These are phyloP conservation scores for Trichosanthes cucumerina DNA, from an alignment of 306 rosid genomes.

Conservation along the genomic window DNA sequence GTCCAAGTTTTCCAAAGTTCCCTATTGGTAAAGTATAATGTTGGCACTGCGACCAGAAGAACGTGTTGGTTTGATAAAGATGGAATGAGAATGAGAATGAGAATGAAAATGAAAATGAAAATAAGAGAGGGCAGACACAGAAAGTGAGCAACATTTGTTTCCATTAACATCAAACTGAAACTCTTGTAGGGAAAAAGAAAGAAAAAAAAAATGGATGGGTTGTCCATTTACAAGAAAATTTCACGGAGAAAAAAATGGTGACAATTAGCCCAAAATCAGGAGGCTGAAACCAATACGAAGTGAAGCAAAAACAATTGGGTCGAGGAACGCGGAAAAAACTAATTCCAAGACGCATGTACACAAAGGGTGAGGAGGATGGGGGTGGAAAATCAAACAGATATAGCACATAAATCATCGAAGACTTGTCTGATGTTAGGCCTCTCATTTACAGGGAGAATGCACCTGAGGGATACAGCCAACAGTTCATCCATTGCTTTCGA, in stretches of 20 bases:
- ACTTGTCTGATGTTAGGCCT: slow-evolving; percentile 99
- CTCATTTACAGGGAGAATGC: slow-evolving; percentile 97
- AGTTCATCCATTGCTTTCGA: slow-evolving; percentile 67
- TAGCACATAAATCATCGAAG: slow-evolving; percentile 68
- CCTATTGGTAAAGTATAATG: too few species aligned
- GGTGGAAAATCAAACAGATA: slow-evolving; percentile 42
- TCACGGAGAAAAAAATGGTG: slow-evolving; percentile 36
- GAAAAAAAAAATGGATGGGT: slow-evolving; percentile 33
- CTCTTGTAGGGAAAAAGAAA: slow-evolving; percentile 15
- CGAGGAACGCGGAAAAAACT: slow-evolving; percentile 42
- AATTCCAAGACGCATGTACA: slow-evolving; percentile 15
- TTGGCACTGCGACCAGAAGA: too few species aligned
- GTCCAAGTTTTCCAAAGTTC: too few species aligned
- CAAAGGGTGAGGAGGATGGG: background rate
- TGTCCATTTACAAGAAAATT: slow-evolving; percentile 77
- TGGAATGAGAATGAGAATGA: too few species aligned
- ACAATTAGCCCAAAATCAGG: slow-evolving; percentile 52
- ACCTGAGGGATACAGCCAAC: slow-evolving; percentile 72
- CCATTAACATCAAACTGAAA: slow-evolving; percentile 51
- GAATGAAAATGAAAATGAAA: background rate
- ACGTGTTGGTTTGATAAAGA: background rate
- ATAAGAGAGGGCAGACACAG: background rate
- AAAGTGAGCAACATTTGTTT: slow-evolving; percentile 15
- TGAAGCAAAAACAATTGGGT: slow-evolving; percentile 41
- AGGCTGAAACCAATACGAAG: slow-evolving; percentile 58